Evolutionary conservation across 164 flowering plant genomes (phyloP).

Genomic region (Nymphaea thermarum): DNA sequence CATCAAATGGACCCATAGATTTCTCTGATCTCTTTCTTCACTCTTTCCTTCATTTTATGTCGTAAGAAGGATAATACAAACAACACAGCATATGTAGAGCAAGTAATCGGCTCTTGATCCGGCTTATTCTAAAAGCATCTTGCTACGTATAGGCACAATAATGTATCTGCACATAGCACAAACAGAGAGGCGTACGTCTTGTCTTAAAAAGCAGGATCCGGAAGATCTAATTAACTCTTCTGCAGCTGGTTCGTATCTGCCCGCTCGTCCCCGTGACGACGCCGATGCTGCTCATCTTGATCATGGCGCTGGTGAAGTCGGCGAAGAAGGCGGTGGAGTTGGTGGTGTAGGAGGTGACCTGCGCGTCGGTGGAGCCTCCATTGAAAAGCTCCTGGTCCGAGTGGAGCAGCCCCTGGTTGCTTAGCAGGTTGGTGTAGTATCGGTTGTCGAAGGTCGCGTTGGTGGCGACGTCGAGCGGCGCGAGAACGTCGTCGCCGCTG

Average conservation of each 20-base stretch:
- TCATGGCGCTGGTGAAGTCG: constrained; percentile 16
- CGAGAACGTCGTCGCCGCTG: constrained; percentile 10
- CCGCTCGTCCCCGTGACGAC: constrained; percentile 19
- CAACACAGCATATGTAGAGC: too few relatives aligned
- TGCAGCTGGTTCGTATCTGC: constrained; percentile 16
- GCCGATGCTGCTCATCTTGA: constrained; percentile 20
- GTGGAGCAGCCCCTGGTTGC: constrained; percentile 15
- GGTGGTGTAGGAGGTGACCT: constrained; percentile 8
- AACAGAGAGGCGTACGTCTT: too few relatives aligned
- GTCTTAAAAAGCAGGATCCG: too few relatives aligned
- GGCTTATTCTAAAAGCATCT: too few relatives aligned
- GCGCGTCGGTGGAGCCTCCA: constrained; percentile 18
- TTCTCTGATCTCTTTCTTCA: too few relatives aligned
- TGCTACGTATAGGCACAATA: too few relatives aligned
- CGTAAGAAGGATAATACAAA: too few relatives aligned
- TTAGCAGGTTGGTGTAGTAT: constrained; percentile 16
- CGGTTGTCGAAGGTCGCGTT: constrained; percentile 10
- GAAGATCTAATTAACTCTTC: background rate
- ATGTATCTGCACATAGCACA: too few relatives aligned
- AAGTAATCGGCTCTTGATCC: too few relatives aligned
- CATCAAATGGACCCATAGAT: too few relatives aligned
- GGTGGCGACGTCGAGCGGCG: constrained; percentile 15
- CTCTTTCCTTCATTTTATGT: too few relatives aligned
- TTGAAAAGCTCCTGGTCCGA: constrained; percentile 21
- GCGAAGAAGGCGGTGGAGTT: constrained; percentile 8